Conservation (phyloP, 805 yeast genomes). For the Wickerhamiella occidentalis region DNA sequence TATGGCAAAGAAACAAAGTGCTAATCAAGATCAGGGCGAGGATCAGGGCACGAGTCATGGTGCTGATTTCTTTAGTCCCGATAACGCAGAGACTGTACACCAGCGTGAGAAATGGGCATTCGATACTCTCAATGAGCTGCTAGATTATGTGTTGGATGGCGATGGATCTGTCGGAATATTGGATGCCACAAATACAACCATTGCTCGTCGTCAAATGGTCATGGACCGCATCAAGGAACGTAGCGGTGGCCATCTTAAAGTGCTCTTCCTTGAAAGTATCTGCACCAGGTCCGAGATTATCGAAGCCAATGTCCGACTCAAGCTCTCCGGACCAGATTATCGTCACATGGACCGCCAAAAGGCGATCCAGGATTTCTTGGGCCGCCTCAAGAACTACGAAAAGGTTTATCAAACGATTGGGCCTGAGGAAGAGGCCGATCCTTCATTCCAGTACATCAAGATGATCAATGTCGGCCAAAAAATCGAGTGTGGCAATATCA, state of each 20-base stretch:
- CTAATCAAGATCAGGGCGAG: conserved; percentile 7
- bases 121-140: conserved; percentile 74
- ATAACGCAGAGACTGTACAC: conserved; percentile 47
- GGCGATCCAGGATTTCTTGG: conserved; percentile 72
- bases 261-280: conserved; percentile 72
- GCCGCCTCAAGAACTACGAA: conserved; percentile 71
- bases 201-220: conserved; percentile 54
- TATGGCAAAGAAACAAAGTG: neutral
- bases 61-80: conserved; percentile 80
- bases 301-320: conserved; percentile 72
- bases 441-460: conserved; percentile 71
- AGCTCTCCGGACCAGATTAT: conserved; percentile 89
- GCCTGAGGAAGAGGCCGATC: conserved; percentile 52
- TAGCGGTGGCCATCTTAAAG: conserved; percentile 42
- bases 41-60: conserved; percentile 37
- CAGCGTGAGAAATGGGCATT: conserved; percentile 91
- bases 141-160: conserved; percentile 68
- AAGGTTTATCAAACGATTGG: conserved; percentile 84
- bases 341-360: conserved; percentile 65
- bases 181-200: conserved; percentile 86
- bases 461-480: conserved; percentile 95
- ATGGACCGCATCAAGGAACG: conserved; percentile 32
- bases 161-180: conserved; percentile 86
- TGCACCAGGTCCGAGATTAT: conserved; percentile 71
- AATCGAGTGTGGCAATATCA: conserved; percentile 81